Percentiles rank a stretch among this genome's conserved stretches.
Conservation (phyloP, 345 rosid genomes). For the Triadica sebifera region DNA sequence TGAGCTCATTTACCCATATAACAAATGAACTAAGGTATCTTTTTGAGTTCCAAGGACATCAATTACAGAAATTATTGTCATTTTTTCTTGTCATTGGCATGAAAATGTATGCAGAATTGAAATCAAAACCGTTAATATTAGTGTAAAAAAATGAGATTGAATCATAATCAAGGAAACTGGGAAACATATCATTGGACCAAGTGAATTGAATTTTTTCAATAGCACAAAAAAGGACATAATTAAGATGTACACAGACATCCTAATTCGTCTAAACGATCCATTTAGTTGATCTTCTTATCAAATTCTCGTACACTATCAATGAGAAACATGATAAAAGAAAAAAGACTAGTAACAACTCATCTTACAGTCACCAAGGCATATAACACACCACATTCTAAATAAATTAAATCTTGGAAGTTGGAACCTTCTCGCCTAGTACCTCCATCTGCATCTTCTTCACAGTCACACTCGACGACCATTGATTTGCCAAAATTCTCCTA, state of each 20-base stretch:
- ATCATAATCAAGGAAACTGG: too few relatives aligned
- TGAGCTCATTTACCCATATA: too few relatives aligned
- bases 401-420: neutral
- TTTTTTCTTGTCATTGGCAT: too few relatives aligned
- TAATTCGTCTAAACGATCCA: neutral
- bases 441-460: constrained; percentile 4
- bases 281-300: neutral
- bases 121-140: too few relatives aligned
- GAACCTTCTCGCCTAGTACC: neutral
- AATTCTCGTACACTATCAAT: neutral
- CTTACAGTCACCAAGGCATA: neutral
- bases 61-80: too few relatives aligned
- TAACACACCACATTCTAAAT: constrained; percentile 9
- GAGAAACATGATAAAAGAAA: neutral
- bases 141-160: too few relatives aligned
- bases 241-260: constrained; percentile 5
- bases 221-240: neutral
- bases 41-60: too few relatives aligned
- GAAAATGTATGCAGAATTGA: too few relatives aligned
- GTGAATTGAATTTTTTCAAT: neutral
- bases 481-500: neutral
- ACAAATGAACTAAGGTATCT: too few relatives aligned
- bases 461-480: neutral
- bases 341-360: neutral
- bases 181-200: neutral